phyloP scores from a whole-genome alignment of 2,329 filamentous ascomycete species.

The Aspergillus felis region DNA sequence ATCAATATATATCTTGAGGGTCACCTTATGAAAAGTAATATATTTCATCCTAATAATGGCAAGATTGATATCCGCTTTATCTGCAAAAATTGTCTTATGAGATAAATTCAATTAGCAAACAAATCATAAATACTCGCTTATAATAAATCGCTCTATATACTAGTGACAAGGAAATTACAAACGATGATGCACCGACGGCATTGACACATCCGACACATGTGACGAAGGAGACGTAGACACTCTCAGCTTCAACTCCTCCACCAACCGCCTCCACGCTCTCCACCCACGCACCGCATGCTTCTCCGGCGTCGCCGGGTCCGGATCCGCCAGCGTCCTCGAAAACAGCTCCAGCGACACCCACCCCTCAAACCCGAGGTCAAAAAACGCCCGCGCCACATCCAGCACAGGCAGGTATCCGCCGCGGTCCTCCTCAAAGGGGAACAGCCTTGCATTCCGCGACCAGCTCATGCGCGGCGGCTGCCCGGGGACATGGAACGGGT shows the following conservation, averaged over 20 bases:
- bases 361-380: constrained; percentile 60
- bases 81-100: too few relatives aligned
- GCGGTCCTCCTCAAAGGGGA: constrained; percentile 58
- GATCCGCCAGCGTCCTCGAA: constrained; percentile 55
- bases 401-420: constrained; percentile 66
- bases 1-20: too few relatives aligned
- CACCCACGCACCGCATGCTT: constrained; percentile 52
- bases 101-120: too few relatives aligned
- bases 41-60: too few relatives aligned
- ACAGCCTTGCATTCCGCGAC: constrained; percentile 70
- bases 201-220: neutral
- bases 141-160: neutral
- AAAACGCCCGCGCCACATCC: constrained; percentile 58
- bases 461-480: constrained; percentile 70
- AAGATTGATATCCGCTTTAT: too few relatives aligned
- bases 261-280: constrained; percentile 50
- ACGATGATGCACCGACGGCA: constrained; percentile 13
- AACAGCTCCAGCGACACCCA: constrained; percentile 73
- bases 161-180: constrained; percentile 5
- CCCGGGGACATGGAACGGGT: constrained; percentile 55
- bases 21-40: too few relatives aligned
- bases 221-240: neutral
- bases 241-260: constrained; percentile 11
- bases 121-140: neutral
- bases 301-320: constrained; percentile 50